Base-by-base conservation (phyloP, 768 basidiomycete genomes). In the Phanerochaete sordida region DNA sequence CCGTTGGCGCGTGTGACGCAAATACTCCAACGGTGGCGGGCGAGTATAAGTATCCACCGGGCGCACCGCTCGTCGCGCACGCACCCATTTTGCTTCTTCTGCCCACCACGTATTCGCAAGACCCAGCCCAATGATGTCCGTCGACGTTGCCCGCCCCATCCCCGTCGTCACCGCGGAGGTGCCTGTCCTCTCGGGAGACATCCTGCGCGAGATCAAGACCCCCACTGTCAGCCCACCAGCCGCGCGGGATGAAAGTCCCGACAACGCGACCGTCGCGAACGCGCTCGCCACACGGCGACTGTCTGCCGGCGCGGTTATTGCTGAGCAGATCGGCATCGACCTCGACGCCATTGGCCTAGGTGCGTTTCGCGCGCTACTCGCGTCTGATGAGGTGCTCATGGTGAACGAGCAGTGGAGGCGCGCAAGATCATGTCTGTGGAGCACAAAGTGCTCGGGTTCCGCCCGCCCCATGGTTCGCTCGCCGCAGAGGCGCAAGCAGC, bases 391-490 rank as follows among this genome's bases (percentile, higher is more conserved):
- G 23, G 15, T 6, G n/a, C 33, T 46, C 37, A 60, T n/a, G 13
- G 39, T 53, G 12, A 19, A 28, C 39, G 16, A 30, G 33, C 59
- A 69, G 68, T 59, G 19, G 72, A 75, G 49, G 73, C 74, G 24
- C 61, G 67, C 43, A 73, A 69, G 57, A 62, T 75, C 56, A 73
- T 74, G 73, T 74, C 73, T 0, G 65, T 67, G 16, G 73, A 75
- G 57, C 74, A 75, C 65, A 72, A 73, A 56, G 68, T 72, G 2
- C 68, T 76, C 27, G 75, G 73, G 1, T 74, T 72, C 63, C 71
- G 72, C 3, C 74, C 75, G 3, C 74, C 74, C 13, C 64, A 68
- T 16, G 75, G 71, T 28, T 74, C 73, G 37, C 68, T 76, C 13
- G 75, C 75, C 19, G 73, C 74, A 11, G 65, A 74, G 49, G 73